phyloP scores from a whole-genome alignment of 2,329 filamentous ascomycete species.

The Neofusicoccum kwambonambiense region DNA sequence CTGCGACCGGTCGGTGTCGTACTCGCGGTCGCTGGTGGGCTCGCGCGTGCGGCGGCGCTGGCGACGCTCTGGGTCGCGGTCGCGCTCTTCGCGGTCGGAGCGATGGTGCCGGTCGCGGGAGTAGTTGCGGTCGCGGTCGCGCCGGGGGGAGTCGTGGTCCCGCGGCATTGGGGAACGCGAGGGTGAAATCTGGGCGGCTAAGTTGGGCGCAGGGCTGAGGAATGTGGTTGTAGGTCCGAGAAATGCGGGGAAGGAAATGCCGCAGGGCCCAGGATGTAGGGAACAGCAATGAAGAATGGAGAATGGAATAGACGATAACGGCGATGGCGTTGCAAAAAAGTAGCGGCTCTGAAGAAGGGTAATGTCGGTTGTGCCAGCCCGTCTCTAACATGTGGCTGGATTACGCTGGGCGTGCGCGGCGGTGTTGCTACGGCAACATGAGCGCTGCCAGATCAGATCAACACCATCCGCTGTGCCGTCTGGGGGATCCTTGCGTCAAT shows the following conservation, averaged over 20 bases:
- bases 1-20: not conserved
- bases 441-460: not conserved
- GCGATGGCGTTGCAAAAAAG: too few species aligned
- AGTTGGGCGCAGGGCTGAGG: too few species aligned
- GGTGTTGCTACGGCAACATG: conserved; percentile 2
- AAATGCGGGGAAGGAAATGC: too few species aligned
- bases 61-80: conserved; percentile 15
- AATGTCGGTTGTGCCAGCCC: not conserved
- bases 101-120: conserved; percentile 21
- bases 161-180: conserved; percentile 18
- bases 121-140: conserved; percentile 18
- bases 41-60: conserved; percentile 20
- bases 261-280: too few species aligned
- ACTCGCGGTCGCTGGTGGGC: conserved; percentile 24
- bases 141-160: conserved; percentile 23
- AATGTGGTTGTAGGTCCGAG: too few species aligned
- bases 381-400: too few species aligned
- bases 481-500: conserved; percentile 14
- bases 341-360: not conserved
- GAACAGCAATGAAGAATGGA: not conserved
- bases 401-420: not conserved
- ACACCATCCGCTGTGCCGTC: conserved; percentile 8
- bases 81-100: conserved; percentile 21
- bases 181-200: too few species aligned
- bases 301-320: not conserved